Percentiles rank a stretch among this genome's conserved stretches.
Evolutionary conservation across 805 yeast genomes (phyloP).

Genomic region (Zygosaccharomyces siamensis): DNA sequence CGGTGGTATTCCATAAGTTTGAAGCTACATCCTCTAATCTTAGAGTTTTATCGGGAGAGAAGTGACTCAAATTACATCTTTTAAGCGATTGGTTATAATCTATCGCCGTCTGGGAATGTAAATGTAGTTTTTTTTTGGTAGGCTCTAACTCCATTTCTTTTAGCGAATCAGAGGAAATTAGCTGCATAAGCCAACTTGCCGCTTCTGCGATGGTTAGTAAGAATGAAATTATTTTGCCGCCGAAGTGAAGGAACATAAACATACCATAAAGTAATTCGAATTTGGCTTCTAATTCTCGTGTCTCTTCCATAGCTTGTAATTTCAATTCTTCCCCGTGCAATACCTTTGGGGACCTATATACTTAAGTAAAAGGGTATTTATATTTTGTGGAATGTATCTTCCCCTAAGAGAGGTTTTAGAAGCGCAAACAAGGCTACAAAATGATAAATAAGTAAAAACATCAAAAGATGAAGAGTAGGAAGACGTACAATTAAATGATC

Average conservation of each 20-base stretch:
- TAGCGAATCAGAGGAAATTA: slow-evolving; percentile 7
- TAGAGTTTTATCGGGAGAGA: slow-evolving; percentile 17
- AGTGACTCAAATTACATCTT: slow-evolving; percentile 16
- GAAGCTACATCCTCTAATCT: slow-evolving; percentile 33
- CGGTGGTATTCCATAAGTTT: slow-evolving; percentile 37
- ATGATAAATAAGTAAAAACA: background rate
- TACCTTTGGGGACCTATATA: no score
- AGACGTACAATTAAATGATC: background rate
- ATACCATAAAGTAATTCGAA: slow-evolving; percentile 24
- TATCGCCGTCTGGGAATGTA: slow-evolving; percentile 33
- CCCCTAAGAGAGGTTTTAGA: no score
- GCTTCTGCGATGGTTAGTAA: slow-evolving; percentile 15
- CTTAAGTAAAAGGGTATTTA: no score
- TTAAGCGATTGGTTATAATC: slow-evolving; percentile 31
- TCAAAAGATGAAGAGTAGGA: background rate
- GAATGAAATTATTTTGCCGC: background rate
- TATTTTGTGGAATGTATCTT: no score
- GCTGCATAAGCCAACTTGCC: slow-evolving; percentile 21
- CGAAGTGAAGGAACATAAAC: slow-evolving; percentile 1
- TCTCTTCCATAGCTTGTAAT: slow-evolving; percentile 12
- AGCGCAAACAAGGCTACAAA: background rate
- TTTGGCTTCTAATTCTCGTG: slow-evolving; percentile 19
- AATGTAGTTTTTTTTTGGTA: slow-evolving; percentile 18
- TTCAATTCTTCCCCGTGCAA: no score
- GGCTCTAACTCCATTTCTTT: background rate